Percentiles rank a stretch among this genome's conserved stretches.
phyloP scores from a whole-genome alignment of 108 stramenopile species.

The Skeletonema marinoi region DNA sequence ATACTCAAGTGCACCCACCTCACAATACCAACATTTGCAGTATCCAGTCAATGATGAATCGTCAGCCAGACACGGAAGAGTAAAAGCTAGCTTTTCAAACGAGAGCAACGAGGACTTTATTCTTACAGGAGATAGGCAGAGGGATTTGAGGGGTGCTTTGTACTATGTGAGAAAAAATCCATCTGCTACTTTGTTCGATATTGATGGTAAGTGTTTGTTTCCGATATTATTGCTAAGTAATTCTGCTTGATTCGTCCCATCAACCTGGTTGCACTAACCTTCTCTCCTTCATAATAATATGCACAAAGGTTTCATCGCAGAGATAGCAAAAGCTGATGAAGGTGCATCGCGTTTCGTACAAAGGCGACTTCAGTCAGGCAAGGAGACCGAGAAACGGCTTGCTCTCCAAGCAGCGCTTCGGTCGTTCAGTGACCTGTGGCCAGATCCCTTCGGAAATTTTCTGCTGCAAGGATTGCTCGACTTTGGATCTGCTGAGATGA shows the following conservation, averaged over 20 bases:
- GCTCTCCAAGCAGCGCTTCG: slow-evolving; percentile 77
- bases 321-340: slow-evolving; percentile 25
- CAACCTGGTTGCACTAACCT: neutral
- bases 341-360: slow-evolving; percentile 91
- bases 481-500: slow-evolving; percentile 78
- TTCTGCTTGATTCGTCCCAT: neutral
- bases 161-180: slow-evolving; percentile 17
- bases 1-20: neutral
- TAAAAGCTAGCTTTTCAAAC: neutral
- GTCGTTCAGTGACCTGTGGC: slow-evolving; percentile 54
- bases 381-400: slow-evolving; percentile 71
- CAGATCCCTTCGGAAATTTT: slow-evolving; percentile 90
- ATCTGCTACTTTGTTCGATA: slow-evolving; percentile 19
- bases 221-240: neutral
- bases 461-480: slow-evolving; percentile 95
- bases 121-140: neutral
- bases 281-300: neutral
- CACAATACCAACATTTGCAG: neutral
- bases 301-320: slow-evolving; percentile 19
- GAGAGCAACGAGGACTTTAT: neutral
- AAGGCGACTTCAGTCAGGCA: slow-evolving; percentile 84
- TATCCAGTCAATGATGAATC: neutral
- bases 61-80: neutral
- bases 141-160: slow-evolving; percentile 6
- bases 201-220: slow-evolving; percentile 27